Percentiles rank a stretch among this genome's conserved stretches.
These are phyloP conservation scores for Neonectria sp. DNA, from an alignment of 2,329 filamentous ascomycete genomes.

Conservation along the genomic window DNA sequence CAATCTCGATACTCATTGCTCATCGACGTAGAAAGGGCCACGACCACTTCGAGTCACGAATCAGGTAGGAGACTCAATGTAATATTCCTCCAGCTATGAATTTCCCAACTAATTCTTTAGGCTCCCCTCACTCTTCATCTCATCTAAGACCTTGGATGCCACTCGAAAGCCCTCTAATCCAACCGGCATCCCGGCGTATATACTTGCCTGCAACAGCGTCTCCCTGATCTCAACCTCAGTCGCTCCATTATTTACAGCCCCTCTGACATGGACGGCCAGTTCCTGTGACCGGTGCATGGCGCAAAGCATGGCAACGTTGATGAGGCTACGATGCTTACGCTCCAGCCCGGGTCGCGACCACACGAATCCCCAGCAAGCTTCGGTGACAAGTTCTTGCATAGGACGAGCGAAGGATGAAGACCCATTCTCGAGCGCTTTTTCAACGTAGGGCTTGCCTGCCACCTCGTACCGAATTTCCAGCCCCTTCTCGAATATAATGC, in stretches of 20 bases:
- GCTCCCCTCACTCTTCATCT: not conserved
- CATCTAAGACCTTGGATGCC: conserved; percentile 20
- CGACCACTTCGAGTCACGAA: not conserved
- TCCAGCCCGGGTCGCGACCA: conserved; percentile 30
- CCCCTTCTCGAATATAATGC: conserved; percentile 19
- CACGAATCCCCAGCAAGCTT: conserved; percentile 29
- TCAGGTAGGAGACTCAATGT: not conserved
- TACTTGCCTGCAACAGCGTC: conserved; percentile 22
- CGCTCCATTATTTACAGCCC: conserved; percentile 24
- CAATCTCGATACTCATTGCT: not conserved
- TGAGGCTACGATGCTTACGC: conserved; percentile 21
- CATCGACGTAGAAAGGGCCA: not conserved
- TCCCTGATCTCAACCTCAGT: conserved; percentile 28
- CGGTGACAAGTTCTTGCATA: conserved; percentile 30
- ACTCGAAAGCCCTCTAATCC: conserved; percentile 28
- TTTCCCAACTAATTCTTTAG: not conserved
- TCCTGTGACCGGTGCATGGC: conserved; percentile 23
- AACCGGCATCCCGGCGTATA: conserved; percentile 28
- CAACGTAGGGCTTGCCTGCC: conserved; percentile 20
- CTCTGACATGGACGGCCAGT: conserved; percentile 23
- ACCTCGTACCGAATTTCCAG: conserved; percentile 25
- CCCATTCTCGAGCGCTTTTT: conserved; percentile 17
- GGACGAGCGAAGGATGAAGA: conserved; percentile 26
- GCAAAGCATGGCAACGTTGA: conserved; percentile 29
- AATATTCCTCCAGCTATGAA: not conserved